Base-by-base conservation (phyloP, 805 yeast genomes). In the Metschnikowia picachoensis region DNA sequence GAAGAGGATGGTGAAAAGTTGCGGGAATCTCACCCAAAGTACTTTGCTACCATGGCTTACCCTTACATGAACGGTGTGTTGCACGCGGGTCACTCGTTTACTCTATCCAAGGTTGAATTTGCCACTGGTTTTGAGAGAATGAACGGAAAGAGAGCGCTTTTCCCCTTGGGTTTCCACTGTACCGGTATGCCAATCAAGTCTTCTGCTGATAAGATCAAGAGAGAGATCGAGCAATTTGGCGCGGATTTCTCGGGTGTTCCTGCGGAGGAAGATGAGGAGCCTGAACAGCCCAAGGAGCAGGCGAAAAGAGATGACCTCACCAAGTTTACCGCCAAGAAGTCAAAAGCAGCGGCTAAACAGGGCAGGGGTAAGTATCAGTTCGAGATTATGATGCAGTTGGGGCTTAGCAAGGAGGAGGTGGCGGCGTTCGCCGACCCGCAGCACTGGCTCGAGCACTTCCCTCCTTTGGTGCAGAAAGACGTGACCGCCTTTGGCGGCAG, bases 31-130 rank as follows among this genome's bases (percentile, higher is more conserved):
- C 76, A 85, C 66, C 98, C 98, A 47, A 94, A 94, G 67, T 86
- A 77, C 71, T 85, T 89, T 74, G 78, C 88, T 20, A 84, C 96
- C 41, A 91, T 94, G 97, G 98, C 99, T 10, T 94, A 89, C 63
- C 99, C 99, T 37, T 94, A 94, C 70, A 92, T 92, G 97, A 94
- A 94, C 68, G 99, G 99, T 74, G 94, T 87, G 41, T 76, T 94
- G 55, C 99, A 94, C 59, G 97, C 96, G 41, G 99, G 99, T 49
- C 99, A 94, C 68, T 82, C 90, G 57, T 94, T 92, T 74, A 94
- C 98, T 32, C 75, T 92, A 53, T 88, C 97, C 43, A 94, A 94
- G 72, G 92, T 82, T 43, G 99, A 94, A 67, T 94, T 85, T 64
- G 83, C 91, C 38, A 76, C 87, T 46, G 98, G 98, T 45, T 94